Base-by-base conservation (phyloP, 2,329 filamentous ascomycete species). In the Chaetomiaceae sp. region DNA sequence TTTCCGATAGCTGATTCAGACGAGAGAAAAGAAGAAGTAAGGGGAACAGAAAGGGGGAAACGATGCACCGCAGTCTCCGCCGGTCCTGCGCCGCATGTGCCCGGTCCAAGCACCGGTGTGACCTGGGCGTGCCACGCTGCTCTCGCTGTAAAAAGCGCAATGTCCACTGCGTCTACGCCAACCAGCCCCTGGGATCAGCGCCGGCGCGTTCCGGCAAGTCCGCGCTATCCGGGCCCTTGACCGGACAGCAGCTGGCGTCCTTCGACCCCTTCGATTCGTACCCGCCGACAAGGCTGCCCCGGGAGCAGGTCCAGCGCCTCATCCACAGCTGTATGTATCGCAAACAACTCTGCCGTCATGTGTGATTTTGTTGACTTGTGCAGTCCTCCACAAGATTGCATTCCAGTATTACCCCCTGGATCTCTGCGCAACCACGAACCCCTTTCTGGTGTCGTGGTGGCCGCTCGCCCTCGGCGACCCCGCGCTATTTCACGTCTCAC, bases 361-460 rank as follows among this genome's bases (percentile, higher is more conserved):
- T 22, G 15, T 1, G 18, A 30, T n/a, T 36, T n/a, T 22, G 33
- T 11, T 43, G 15, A 48, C 15, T 9, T 19, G 19, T n/a, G 2
- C 8, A 78, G 76, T 81, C 50, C 62, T 79, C 3, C 67, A 71
- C 34, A 77, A 73, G 36, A 79, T 81, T 38, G 74, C 76, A 0
- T 80, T 80, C 41, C 72, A 79, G 51, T 80, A 79, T 54, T 80
- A 80, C 53, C 77, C 76, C 1, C 63, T 79, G 17, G 77, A 80
- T 42, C 62, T 77, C 7, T 70, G 66, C 49, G 56, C 67, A n/a
- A 59, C 60, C 0, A 75, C 76, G 7, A 80, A 80, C 52, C 76
- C 76, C 0, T 80, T 80, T 49, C 62, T 80, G 15, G 62, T 78
- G 6, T 78, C 75, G 0, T 80, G 77, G 77, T 80, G 77, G 76